Evolutionary conservation across 2,329 filamentous ascomycete species (phyloP), one percentile per base, ranked within the genome.

Genomic region (Phialocephala sp.): DNA sequence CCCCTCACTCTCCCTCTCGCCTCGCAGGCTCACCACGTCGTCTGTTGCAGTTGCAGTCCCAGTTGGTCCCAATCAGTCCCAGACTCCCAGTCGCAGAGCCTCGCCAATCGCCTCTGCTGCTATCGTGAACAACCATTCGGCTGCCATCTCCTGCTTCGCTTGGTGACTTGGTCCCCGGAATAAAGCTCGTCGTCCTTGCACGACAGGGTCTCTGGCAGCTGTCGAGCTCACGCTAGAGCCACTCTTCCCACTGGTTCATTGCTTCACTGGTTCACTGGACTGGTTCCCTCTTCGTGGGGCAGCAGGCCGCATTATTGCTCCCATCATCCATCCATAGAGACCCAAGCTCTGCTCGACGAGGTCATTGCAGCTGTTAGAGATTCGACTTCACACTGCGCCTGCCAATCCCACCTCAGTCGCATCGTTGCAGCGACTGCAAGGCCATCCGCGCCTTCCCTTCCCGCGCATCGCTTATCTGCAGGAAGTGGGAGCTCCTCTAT

Each of bases 381-480:
- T 54, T 32, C 50, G 50, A 54, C 50, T 35, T 27, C 14, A 27
- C 18, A 27, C 50, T 32, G 50, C 50, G 50, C 50, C 50, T 54
- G 22, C 50, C 50, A 54, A 54, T 37, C 55, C 55, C 55, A 9
- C 35, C 22, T 45, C 45, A 41, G 62, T 58, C 62, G 62, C 60
- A 67, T 64, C 63, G 55, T 32, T 58, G 63, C 35, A 15, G 24
- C 50, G 27, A 59, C 52, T 37, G 57, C 54, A 62, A 66, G 54
- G 59, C 61, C 36, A 15, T 39, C 45, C 37, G 43, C 60, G 56
- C 22, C 57, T 43, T 63, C 50, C 22, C 57, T 43, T 63, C 50
- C 56, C 66, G 60, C 62, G 65, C 62, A 68, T 69, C 64, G 64
- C 66, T 57, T 57, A 57, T 65, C 62, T 64, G 62, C 65, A 66